Evolutionary conservation across 176 grass and related monocot species (phyloP), one percentile per base, ranked within the genome.

Genomic region (Pharus latifolius): DNA sequence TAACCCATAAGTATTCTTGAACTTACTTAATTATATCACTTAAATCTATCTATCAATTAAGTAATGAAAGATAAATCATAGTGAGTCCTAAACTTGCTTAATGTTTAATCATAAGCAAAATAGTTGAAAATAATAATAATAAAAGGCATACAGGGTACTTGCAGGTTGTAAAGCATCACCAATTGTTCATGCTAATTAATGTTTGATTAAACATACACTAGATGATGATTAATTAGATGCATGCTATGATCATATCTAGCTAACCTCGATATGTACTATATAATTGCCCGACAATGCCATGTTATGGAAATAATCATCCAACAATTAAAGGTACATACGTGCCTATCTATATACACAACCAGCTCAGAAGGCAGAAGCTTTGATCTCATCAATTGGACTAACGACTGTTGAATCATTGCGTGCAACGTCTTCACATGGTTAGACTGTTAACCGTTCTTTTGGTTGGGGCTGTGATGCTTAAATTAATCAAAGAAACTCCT

Each of bases 271-370:
- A 61, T 74, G 56, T 1, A 7, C 43, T 28, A 41, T 23, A 67
- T 67, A 34, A 67, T 67, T 76, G 15, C 28, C 65, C 65, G 54
- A 85, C 82, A 74, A 24, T 22, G 28, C 35, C 76, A 62, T 68
- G 82, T 58, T 53, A 62, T 68, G 69, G 26, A 74, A 52, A 79
- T 79, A 42, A 79, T 79, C 29, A 20, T 56, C 67, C 72, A 55
- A 25, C 58, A 19, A 35, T 2, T 29, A 74, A 73, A 81, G 69
- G 60, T n/a, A 28, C 49, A 7, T 32, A 67, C 1, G 29, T 43
- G 24, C 27, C 23, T 17, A 49, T 30, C 15, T 61, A 60, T 54
- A 45, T 26, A 59, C 32, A 11, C 1, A 46, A 63, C 72, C 72
- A 76, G 72, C 80, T 69, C 63, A 62, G 59, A 65, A 11, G 40